Base-by-base conservation (phyloP, 495 filamentous ascomycete genomes). In the Penicillium goetzii region DNA sequence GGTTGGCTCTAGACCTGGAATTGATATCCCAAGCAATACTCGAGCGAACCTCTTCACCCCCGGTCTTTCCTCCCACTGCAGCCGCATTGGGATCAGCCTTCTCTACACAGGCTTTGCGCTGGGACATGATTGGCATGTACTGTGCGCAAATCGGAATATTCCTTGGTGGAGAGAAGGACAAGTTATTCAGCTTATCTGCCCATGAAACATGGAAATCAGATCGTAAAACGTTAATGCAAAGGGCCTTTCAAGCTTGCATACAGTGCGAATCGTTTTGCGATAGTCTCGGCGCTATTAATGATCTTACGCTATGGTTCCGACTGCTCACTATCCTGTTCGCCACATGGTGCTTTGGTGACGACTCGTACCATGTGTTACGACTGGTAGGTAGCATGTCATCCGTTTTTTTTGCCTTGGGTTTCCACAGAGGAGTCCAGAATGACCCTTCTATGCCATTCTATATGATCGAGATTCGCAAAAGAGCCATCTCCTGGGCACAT, bases 311-410 rank as follows among this genome's bases (percentile, higher is more conserved):
- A 17, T 62, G 60, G 60, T 62, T 56, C 19, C 34, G 41, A 6
- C 3, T 49, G 30, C 28, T 56, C 8, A 47, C 51, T 14, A 49
- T 56, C 15, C 51, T 62, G 1, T 56, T 56, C 9, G 60, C 60
- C 5, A 56, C 60, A 36, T 62, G 60, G 60, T 56, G 51, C 36
- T 62, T 62, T 62, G 60, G 60, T 23, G 60, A 56, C n/a, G 60
- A 62, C 32, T 62, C 60, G 4, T 62, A 62, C 52, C 60, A 62
- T 56, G 60, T 49, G 4, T 12, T 62, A 49, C 60, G 60, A 3
- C 36, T 62, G 17, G 2, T 56, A 17, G 60, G 60, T 50, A 62
- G 36, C 19, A 56, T 62, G 51, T 47, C 51, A 17, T 56, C 60
- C 23, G 52, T 62, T 28, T 62, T 62, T 30, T 33, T 56, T 21